Evolutionary conservation across 2,329 filamentous ascomycete species (phyloP), one percentile per base, ranked within the genome.

Genomic region (Pseudocercospora eumusae): DNA sequence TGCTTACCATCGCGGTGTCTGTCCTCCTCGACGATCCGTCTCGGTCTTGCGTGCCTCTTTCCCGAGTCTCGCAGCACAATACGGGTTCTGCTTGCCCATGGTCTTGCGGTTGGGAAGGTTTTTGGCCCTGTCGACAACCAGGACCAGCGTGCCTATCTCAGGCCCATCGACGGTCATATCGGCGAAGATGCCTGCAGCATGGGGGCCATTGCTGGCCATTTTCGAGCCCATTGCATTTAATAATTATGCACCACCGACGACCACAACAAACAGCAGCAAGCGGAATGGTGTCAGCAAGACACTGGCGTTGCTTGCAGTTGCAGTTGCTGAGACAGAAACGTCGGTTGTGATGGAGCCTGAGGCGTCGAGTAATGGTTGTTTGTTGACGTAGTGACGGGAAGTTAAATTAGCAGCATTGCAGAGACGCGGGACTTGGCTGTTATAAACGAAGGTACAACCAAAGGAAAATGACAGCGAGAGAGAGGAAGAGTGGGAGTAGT

Each of bases 41-140:
- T 89, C 89, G 2, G 95, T 99, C 83, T 97, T 97, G 81, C 96
- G 96, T 53, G 95, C 95, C 78, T 98, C 93, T 77, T 99, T 99
- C 33, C 93, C 95, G 50, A 99, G 80, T 58, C 95, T 84, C 31
- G 92, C 93, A 40, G 95, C 95, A 78, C 93, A 97, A 77, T 98
- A 99, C 0, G 95, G 93, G 75, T 98, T 93, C 80, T 99, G 95
- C 79, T 99, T 99, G 60, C 95, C 95, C 82, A 99, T 97, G 5
- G 92, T 95, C 81, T 96, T 96, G 70, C 92, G 82, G 79, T 99
- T 99, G 56, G 95, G 95, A 69, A 99, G 80, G 76, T 99, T 99
- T 85, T 96, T 98, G 57, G 93, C 95, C 69, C 93, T 86, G 79
- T 99, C 95, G 72, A 98, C 86, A 71, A 99, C 88, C 61, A 92